Evolutionary conservation across 2,329 filamentous ascomycete species (phyloP), one percentile per base, ranked within the genome.

Genomic region (Allantophomopsis lycopodina): DNA sequence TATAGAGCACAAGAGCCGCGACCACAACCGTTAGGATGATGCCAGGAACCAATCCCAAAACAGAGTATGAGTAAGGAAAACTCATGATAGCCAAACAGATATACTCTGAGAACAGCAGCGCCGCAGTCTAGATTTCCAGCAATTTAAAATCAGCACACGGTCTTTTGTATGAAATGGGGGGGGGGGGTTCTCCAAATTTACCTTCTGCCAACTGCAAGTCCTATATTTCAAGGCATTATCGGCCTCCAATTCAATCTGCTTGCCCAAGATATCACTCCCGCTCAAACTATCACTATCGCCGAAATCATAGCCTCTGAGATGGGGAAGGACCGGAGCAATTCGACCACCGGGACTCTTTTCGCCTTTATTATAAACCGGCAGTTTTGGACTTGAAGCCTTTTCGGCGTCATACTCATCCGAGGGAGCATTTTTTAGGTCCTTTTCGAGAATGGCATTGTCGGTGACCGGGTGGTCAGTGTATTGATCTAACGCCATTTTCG

Each of bases 51-150:
- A 95, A 70, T 7, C 88, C 88, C 7, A 95, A 72, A 20, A 89
- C 65, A 34, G 85, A 84, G 60, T 95, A 95, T 0, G 86, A 94
- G 71, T 83, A 94, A 0, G 88, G 88, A 50, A 95, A 95, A 38
- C 84, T 93, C 87, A 95, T 94, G 55, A 94, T 94, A 42, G 74
- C 68, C 60, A 95, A 64, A 57, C 86, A 94, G 43, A 95, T 95
- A 58, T 95, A 95, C 65, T 95, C 88, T 38, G 85, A 91, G 62
- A 95, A 94, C 38, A 95, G 75, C 49, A 94, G 60, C 1, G 81
- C 86, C 0, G 88, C 86, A 39, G 88, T 94, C 81, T 82, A 40
- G 13, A 10, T 28, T 28, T 28, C 23, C 4, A 28, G 10, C 7
- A 28, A 5, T n/a, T n/a, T 28, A 4, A 28, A 28, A 28, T 28